Conservation (phyloP, 73 alveolate genomes). For the Blepharisma japonicum region DNA sequence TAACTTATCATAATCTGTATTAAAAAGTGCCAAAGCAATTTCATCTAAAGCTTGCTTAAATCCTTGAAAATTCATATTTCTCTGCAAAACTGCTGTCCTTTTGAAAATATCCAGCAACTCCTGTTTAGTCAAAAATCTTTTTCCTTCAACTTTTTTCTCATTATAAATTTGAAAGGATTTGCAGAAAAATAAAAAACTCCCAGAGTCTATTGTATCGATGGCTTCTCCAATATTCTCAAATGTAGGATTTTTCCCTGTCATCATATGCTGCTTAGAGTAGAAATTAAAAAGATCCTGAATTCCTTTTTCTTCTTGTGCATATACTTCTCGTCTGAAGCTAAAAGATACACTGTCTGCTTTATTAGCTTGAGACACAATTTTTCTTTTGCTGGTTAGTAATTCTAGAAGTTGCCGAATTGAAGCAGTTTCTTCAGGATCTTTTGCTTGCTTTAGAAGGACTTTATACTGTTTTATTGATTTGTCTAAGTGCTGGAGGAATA, state of each 20-base stretch:
- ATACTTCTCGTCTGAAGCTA: neutral
- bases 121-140: slow-evolving; percentile 11
- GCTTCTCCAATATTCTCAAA: slow-evolving; percentile 25
- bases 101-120: neutral
- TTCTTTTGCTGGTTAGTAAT: neutral
- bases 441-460: slow-evolving; percentile 1
- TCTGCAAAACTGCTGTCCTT: neutral
- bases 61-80: slow-evolving; percentile 23
- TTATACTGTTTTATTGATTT: slow-evolving; percentile 27
- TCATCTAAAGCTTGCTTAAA: slow-evolving; percentile 17
- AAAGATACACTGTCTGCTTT: neutral
- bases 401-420: neutral
- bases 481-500: neutral
- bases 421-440: slow-evolving; percentile 18
- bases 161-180: neutral
- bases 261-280: slow-evolving; percentile 16
- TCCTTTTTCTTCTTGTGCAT: slow-evolving; percentile 10
- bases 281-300: neutral
- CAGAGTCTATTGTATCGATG: slow-evolving; percentile 2
- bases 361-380: neutral
- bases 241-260: slow-evolving; percentile 20
- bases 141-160: neutral
- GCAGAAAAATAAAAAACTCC: neutral
- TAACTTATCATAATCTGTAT: slow-evolving; percentile 3
- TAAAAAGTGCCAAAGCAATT: slow-evolving; percentile 10